Conservation (phyloP, 2,329 filamentous ascomycete species). For the Fusarium subtropicale region DNA sequence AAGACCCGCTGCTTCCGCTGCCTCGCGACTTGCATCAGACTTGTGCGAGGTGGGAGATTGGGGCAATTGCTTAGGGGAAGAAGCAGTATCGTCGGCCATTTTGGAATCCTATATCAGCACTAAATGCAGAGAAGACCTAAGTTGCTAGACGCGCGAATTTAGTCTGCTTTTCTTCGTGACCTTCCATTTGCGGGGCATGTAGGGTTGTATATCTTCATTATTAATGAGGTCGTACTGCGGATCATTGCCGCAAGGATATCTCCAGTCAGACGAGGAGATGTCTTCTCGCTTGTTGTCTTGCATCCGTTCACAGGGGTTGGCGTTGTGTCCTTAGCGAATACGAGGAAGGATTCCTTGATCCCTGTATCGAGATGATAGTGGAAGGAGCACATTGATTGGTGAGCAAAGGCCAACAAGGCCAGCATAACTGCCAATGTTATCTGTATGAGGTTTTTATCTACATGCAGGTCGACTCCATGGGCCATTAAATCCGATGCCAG, state of each 20-base stretch:
- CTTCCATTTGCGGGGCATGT: not conserved
- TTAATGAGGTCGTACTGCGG: not conserved
- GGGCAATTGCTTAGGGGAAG: slow-evolving; percentile 8
- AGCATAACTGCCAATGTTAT: not conserved
- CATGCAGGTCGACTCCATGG: not conserved
- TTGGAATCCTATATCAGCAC: not conserved
- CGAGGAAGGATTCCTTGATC: not conserved
- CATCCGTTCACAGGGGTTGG: not conserved
- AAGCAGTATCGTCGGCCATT: not conserved
- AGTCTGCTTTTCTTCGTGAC: not conserved
- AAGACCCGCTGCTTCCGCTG: not conserved
- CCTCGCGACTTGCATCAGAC: not conserved
- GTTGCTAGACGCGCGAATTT: not conserved
- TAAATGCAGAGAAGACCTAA: not conserved
- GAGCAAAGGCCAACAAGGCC: not conserved
- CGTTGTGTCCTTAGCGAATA: not conserved
- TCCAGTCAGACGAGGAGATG: not conserved
- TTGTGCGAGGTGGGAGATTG: slow-evolving; percentile 1
- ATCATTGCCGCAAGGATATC: not conserved
- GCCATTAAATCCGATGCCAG: not conserved
- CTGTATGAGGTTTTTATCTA: not conserved
- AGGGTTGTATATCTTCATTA: not conserved
- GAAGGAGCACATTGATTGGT: not conserved
- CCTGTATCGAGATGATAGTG: not conserved
- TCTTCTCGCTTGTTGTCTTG: not conserved